Percentiles rank a stretch among this genome's conserved stretches.
Evolutionary conservation across 2,329 filamentous ascomycete species (phyloP).

Genomic region (Arthrobotrys iridis): DNA sequence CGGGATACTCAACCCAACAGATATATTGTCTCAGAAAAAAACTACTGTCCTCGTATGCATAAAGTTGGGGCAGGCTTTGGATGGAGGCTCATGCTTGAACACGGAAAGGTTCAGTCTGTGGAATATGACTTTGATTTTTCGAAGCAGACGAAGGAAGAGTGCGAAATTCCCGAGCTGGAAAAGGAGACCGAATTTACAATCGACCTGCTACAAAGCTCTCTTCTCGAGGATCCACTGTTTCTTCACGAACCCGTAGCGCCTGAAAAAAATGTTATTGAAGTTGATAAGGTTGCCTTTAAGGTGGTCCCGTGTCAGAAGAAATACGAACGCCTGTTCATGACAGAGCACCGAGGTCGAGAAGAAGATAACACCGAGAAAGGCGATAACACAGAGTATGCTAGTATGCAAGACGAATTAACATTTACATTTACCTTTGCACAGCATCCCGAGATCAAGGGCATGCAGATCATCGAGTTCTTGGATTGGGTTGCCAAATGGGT

Average conservation of each 20-base stretch:
- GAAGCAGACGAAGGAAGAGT: neutral
- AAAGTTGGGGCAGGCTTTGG: conserved; percentile 33
- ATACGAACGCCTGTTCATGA: conserved; percentile 31
- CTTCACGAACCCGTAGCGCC: neutral
- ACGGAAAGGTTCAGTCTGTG: conserved; percentile 38
- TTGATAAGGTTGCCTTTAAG: conserved; percentile 34
- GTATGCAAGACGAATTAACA: conserved; percentile 22
- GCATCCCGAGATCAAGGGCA: conserved; percentile 36
- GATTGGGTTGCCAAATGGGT: conserved; percentile 47
- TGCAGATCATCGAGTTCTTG: conserved; percentile 52
- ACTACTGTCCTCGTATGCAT: conserved; percentile 49
- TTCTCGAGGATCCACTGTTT: conserved; percentile 46
- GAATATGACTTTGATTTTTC: conserved; percentile 39
- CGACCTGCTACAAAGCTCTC: conserved; percentile 32
- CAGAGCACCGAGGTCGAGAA: neutral
- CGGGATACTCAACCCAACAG: conserved; percentile 22
- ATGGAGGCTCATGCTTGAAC: conserved; percentile 29
- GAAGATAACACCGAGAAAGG: neutral
- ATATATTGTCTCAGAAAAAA: conserved; percentile 31
- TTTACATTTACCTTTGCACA: conserved; percentile 35
- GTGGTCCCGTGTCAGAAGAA: conserved; percentile 25
- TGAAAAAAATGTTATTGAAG: conserved; percentile 22
- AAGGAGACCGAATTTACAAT: conserved; percentile 27
- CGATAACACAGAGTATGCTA: conserved; percentile 18
- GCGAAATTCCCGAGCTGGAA: neutral